Percentiles rank a stretch among this genome's conserved stretches.
Conservation (phyloP, 2,329 filamentous ascomycete species). For the Fusarium guadeloupense region DNA sequence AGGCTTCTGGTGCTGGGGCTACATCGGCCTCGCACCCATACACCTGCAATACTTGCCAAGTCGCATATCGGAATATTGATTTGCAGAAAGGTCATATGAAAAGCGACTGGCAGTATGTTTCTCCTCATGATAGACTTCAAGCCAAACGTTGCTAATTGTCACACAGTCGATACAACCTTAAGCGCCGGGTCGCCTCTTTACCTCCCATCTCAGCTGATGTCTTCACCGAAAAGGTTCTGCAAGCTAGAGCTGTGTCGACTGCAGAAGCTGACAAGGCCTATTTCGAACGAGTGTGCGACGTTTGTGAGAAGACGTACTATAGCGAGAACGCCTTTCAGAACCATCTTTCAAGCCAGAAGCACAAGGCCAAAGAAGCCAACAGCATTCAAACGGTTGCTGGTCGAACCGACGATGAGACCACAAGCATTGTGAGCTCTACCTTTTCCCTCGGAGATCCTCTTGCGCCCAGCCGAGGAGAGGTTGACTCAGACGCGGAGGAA, state of each 20-base stretch:
- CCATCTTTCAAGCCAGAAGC: conserved; percentile 90
- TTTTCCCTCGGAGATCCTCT: conserved; percentile 90
- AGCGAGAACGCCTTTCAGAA: conserved; percentile 97
- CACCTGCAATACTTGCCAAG: conserved; percentile 98
- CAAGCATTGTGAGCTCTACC: conserved; percentile 87
- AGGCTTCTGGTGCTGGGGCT: conserved; percentile 46
- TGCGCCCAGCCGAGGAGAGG: conserved; percentile 54
- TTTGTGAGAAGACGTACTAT: conserved; percentile 92
- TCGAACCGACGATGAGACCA: conserved; percentile 71
- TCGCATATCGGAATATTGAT: conserved; percentile 94
- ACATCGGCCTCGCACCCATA: conserved; percentile 77
- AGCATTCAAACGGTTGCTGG: conserved; percentile 44
- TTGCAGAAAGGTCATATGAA: conserved; percentile 96
- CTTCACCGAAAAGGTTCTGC: conserved; percentile 95
- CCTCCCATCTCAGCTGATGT: conserved; percentile 91
- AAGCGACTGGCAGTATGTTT: conserved; percentile 94
- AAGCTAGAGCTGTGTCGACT: conserved; percentile 83
- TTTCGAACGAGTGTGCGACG: conserved; percentile 83
- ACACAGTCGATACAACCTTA: conserved; percentile 88
- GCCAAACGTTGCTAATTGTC: conserved; percentile 3
- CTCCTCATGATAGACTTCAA: too few relatives aligned
- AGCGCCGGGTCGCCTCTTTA: conserved; percentile 88
- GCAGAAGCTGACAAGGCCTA: conserved; percentile 88
- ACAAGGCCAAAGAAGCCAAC: conserved; percentile 69
- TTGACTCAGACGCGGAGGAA: conserved; percentile 74